Evolutionary conservation across 345 rosid genomes (phyloP).

Genomic region (Dipteronia sinensis): DNA sequence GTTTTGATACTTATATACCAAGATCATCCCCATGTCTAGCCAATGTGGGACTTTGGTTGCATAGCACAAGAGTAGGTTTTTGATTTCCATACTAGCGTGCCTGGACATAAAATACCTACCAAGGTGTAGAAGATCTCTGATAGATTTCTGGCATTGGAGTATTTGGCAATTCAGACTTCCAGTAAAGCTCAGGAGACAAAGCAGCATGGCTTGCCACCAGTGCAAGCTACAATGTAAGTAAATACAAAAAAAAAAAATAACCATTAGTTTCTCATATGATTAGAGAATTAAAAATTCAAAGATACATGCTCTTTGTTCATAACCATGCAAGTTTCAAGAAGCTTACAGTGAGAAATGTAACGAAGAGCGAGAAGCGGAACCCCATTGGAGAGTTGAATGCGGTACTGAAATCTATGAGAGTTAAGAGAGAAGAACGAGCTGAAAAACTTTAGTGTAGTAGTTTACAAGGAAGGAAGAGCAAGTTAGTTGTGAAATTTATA

Average conservation of each 20-base stretch:
- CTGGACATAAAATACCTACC: conserved; percentile 26
- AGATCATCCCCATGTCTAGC: no score
- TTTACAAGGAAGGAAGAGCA: conserved; percentile 16
- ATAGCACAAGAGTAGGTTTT: background rate
- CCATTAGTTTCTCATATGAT: background rate
- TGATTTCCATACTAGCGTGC: background rate
- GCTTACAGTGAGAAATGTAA: conserved; percentile 39
- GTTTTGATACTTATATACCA: no score
- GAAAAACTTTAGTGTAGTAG: conserved; percentile 6
- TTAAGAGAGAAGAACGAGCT: background rate
- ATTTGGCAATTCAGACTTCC: conserved; percentile 59
- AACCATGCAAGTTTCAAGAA: background rate
- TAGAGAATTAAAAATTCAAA: background rate
- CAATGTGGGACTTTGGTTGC: no score
- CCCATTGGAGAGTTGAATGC: conserved; percentile 27
- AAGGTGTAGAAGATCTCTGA: conserved; percentile 46
- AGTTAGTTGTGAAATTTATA: conserved; percentile 25
- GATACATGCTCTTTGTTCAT: conserved; percentile 10
- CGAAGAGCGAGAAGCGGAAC: conserved; percentile 28
- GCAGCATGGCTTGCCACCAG: conserved; percentile 52
- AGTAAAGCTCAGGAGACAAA: conserved; percentile 49
- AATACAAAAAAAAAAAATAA: background rate
- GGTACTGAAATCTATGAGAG: background rate
- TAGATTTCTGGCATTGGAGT: conserved; percentile 61
- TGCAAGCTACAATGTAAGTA: conserved; percentile 39